Percentiles rank a stretch among this genome's conserved stretches.
Evolutionary conservation across 768 basidiomycete species (phyloP).

Genomic region (Daedaleopsis sinensis): DNA sequence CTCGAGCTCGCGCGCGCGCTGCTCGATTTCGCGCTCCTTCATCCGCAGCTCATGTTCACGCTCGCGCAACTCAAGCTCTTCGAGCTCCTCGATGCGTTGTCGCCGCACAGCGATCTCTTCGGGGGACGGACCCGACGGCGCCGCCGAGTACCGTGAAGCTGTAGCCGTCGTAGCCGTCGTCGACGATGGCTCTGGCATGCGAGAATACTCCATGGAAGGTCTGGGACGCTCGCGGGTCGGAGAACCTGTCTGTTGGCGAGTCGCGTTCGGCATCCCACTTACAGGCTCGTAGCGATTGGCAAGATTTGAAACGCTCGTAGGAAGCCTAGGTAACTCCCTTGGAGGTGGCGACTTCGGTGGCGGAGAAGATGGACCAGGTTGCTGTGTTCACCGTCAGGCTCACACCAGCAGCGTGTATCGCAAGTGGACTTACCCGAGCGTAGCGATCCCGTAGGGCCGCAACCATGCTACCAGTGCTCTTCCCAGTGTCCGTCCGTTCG

Average conservation of each 20-base stretch:
- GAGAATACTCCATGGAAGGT: conserved; percentile 18
- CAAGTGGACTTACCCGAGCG: conserved; percentile 46
- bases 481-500: conserved; percentile 56
- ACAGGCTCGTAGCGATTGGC: conserved; percentile 61
- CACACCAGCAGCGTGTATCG: not conserved
- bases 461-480: conserved; percentile 60
- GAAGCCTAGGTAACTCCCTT: conserved; percentile 64
- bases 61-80: conserved; percentile 55
- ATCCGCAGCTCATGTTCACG: conserved; percentile 47
- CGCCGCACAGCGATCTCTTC: conserved; percentile 41
- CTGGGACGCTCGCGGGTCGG: conserved; percentile 32
- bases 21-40: conserved; percentile 51
- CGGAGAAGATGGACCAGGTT: conserved; percentile 58
- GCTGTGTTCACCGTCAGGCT: not conserved
- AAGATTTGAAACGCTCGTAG: conserved; percentile 63
- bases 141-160: conserved; percentile 4
- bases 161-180: not conserved
- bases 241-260: conserved; percentile 40
- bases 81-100: conserved; percentile 51
- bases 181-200: conserved; percentile 11
- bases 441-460: conserved; percentile 72
- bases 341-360: conserved; percentile 34
- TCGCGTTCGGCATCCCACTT: conserved; percentile 43
- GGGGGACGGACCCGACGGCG: conserved; percentile 9
- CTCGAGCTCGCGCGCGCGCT: conserved; percentile 59